A percentile compares a stretch with the other conserved stretches of the same genome.
Conservation (phyloP, 768 basidiomycete genomes). For the Wakefieldia striispora region DNA sequence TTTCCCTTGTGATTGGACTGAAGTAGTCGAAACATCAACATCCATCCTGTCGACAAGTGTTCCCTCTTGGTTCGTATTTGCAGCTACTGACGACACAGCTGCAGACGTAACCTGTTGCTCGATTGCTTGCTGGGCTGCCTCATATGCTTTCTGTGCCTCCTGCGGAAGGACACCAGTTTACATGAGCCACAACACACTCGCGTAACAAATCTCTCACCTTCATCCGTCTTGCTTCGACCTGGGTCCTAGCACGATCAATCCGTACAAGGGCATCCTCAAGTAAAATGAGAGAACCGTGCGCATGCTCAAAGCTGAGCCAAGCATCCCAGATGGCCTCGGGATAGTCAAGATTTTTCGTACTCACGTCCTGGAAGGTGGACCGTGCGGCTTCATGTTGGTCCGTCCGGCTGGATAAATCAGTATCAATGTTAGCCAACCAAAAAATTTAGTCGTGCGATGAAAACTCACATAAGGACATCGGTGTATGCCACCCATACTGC, state of each 20-base stretch:
- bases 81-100: constrained; percentile 27
- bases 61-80: background rate
- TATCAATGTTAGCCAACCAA: background rate
- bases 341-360: constrained; percentile 83
- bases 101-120: constrained; percentile 39
- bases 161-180: constrained; percentile 23
- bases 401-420: constrained; percentile 40
- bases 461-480: constrained; percentile 66
- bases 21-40: constrained; percentile 33
- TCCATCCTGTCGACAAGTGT: constrained; percentile 37
- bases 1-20: constrained; percentile 49
- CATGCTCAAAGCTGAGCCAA: constrained; percentile 84
- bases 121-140: constrained; percentile 45
- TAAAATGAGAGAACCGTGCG: constrained; percentile 70
- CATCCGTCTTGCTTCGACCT: constrained; percentile 59
- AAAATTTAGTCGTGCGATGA: background rate
- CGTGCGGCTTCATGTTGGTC: constrained; percentile 60
- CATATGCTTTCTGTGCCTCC: constrained; percentile 63
- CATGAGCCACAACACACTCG: background rate
- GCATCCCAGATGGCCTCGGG: constrained; percentile 93
- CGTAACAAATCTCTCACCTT: constrained; percentile 44
- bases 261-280: constrained; percentile 62
- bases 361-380: constrained; percentile 61
- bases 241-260: constrained; percentile 60
- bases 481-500: constrained; percentile 74